These are phyloP conservation scores for Umbelopsis sp. DNA, from an alignment of 192 early-diverging fungal species.

Conservation along the genomic window DNA sequence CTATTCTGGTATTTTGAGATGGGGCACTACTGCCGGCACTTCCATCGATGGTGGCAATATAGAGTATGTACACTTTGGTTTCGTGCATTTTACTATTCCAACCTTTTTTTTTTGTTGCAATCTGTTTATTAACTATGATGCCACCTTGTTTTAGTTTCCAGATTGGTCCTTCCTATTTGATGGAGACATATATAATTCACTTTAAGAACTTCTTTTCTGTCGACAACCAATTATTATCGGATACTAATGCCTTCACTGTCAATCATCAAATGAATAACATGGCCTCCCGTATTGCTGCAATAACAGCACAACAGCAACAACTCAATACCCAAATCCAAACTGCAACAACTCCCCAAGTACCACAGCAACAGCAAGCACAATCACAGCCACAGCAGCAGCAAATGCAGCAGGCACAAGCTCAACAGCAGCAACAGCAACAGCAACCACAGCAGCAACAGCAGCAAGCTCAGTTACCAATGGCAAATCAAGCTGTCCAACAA, in stretches of 20 bases:
- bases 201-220: slow-evolving; percentile 35
- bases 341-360: slow-evolving; percentile 2
- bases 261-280: slow-evolving; percentile 22
- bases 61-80: slow-evolving; percentile 41
- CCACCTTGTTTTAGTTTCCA: slow-evolving; percentile 25
- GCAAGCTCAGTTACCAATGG: background rate
- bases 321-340: slow-evolving; percentile 24
- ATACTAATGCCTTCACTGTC: slow-evolving; percentile 28
- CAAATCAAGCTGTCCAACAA: slow-evolving; percentile 14
- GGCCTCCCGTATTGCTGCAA: slow-evolving; percentile 10
- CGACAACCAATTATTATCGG: slow-evolving; percentile 39
- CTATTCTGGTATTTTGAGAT: slow-evolving; percentile 69
- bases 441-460: background rate
- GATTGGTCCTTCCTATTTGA: slow-evolving; percentile 39
- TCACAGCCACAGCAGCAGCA: slow-evolving; percentile 11
- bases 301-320: slow-evolving; percentile 26
- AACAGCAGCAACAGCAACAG: background rate
- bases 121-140: no score
- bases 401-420: slow-evolving; percentile 2
- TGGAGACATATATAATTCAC: slow-evolving; percentile 40
- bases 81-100: background rate
- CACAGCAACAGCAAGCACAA: slow-evolving; percentile 2
- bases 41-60: slow-evolving; percentile 66
- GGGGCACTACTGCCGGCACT: slow-evolving; percentile 64
- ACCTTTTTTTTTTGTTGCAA: no score